A percentile compares a stretch with the other conserved stretches of the same genome.
Evolutionary conservation across 345 rosid genomes (phyloP).

Genomic region (Eucalyptus victrix): DNA sequence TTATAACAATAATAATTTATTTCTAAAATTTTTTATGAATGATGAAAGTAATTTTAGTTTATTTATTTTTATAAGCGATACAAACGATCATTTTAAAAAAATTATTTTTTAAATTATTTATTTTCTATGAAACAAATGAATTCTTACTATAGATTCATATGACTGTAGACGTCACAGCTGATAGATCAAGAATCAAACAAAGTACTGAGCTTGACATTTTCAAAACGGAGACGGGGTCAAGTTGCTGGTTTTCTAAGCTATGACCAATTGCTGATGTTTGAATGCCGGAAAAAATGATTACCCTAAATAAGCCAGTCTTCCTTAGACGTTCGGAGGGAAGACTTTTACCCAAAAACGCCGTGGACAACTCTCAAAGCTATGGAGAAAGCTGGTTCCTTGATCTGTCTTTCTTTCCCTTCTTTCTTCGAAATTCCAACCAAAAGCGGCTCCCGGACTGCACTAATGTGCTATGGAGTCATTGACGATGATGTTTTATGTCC

Average conservation of each 20-base stretch:
- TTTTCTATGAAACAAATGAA: too few relatives aligned
- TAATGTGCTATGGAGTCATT: not conserved
- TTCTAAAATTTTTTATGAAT: fast-evolving
- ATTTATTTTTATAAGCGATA: too few relatives aligned
- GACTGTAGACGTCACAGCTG: not conserved
- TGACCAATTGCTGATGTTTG: not conserved
- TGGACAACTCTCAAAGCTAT: not conserved
- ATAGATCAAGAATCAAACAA: not conserved
- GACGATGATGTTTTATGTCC: not conserved
- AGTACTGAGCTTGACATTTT: not conserved
- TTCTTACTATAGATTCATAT: not conserved
- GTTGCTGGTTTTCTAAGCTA: not conserved
- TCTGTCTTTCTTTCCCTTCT: not conserved
- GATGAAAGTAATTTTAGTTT: not conserved
- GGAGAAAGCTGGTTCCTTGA: not conserved
- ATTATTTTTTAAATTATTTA: too few relatives aligned
- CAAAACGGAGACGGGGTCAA: not conserved
- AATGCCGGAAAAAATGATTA: not conserved
- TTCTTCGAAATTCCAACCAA: not conserved
- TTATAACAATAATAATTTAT: not conserved
- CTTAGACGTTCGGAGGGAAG: not conserved
- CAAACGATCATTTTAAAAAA: fast-evolving
- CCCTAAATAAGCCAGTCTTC: not conserved
- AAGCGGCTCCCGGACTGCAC: not conserved
- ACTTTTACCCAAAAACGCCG: not conserved